phyloP scores from a whole-genome alignment of 495 filamentous ascomycete genomes.

The Aspergillus heteromorphus region DNA sequence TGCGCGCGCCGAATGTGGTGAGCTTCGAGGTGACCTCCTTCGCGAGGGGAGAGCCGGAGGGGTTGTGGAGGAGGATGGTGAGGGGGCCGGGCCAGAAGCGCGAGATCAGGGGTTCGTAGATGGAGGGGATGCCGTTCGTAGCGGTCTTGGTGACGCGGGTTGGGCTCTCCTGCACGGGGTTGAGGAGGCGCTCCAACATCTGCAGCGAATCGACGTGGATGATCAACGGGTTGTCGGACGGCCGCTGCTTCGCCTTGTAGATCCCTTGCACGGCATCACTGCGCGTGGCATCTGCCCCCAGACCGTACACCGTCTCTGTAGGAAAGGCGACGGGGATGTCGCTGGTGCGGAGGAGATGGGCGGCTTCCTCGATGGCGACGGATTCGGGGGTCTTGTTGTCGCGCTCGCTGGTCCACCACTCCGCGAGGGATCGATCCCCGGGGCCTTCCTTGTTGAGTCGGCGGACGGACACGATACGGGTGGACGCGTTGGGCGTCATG shows the following conservation, averaged over 20 bases:
- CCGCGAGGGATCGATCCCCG: slow-evolving; percentile 32
- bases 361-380: slow-evolving; percentile 47
- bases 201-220: slow-evolving; percentile 78
- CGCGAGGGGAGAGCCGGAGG: slow-evolving; percentile 61
- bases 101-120: slow-evolving; percentile 76
- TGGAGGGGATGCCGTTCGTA: slow-evolving; percentile 58
- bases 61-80: slow-evolving; percentile 84
- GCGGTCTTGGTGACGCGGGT: slow-evolving; percentile 22
- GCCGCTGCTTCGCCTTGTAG: slow-evolving; percentile 82
- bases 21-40: slow-evolving; percentile 83
- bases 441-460: slow-evolving; percentile 37
- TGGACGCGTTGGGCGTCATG: slow-evolving; percentile 18
- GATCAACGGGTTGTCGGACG: slow-evolving; percentile 92
- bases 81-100: slow-evolving; percentile 93
- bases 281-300: slow-evolving; percentile 90
- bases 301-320: slow-evolving; percentile 95
- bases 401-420: slow-evolving; percentile 44
- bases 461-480: slow-evolving; percentile 39
- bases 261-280: slow-evolving; percentile 83
- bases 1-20: slow-evolving; percentile 80
- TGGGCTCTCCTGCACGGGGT: slow-evolving; percentile 18
- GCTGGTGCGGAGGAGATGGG: slow-evolving; percentile 53
- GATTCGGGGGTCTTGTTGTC: slow-evolving; percentile 31
- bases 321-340: slow-evolving; percentile 87
- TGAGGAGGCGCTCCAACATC: slow-evolving; percentile 67